Base-by-base conservation (phyloP, 257 asterid genomes). In the Coffea eugenioides region DNA sequence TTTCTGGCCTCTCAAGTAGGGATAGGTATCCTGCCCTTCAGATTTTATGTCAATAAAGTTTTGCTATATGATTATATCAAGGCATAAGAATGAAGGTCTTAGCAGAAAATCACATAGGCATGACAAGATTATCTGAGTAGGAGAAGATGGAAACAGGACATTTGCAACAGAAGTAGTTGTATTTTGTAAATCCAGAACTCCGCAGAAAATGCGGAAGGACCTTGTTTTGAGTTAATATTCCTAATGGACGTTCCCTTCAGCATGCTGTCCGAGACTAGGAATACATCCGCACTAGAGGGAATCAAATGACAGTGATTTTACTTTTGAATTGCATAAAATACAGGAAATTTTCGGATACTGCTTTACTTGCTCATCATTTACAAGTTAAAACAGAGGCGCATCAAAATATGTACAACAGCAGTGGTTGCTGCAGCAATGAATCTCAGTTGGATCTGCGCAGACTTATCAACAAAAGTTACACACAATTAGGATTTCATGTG, bases 401-500 rank as follows among this genome's bases (percentile, higher is more conserved):
- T 48, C 43, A 41, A 43, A 14, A 54, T 43, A 48, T 76, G 2
- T 76, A 46, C 73, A 45, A 27, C 62, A 46, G 12, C 62, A 62
- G 62, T 16, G 41, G 46, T 45, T 46, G 64, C 72, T 18, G 70
- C 25, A 14, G 18, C 5, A 10, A 54, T 49, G 21, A 10, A 43
- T 61, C 59, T 51, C 41, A 10, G 54, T 23, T 62, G 59, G 41
- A 56, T 36, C 21, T 71, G 43, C 16, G 34, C 76, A 11, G 41
- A 71, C 16, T 39, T 31, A 41, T 75, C 69, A 12, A 75, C 23
- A 64, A n/a, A 10, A 51, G 0, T 16, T 57, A 36, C 52, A 54
- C 4, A 15, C 69, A 52, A 56, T 90, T 88, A 92, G 78, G 90
- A 89, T 67, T 77, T 80, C 85, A 93, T 74, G 82, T 95, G 98